Percentiles rank a stretch among this genome's conserved stretches.
Conservation (phyloP, 1,284 basidiomycete genomes). For the Xerocomus cyaneibrunnescens region DNA sequence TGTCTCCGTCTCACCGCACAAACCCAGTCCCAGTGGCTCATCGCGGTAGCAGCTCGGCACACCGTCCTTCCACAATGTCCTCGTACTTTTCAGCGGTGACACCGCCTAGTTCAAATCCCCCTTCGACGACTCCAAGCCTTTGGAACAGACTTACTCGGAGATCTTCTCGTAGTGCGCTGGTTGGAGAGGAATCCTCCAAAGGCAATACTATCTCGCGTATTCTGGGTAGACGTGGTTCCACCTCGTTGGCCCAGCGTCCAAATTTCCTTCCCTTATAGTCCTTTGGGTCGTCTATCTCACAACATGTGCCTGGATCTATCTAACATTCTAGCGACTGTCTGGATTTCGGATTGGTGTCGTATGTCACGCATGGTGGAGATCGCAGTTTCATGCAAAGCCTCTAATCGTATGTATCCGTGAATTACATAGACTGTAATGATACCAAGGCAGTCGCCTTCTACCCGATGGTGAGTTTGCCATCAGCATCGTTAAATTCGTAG, state of each 20-base stretch:
- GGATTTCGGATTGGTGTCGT: neutral
- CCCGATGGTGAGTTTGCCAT: constrained; percentile 90
- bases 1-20: neutral
- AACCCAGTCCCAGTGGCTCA: constrained; percentile 11
- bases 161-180: constrained; percentile 17
- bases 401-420: constrained; percentile 26
- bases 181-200: constrained; percentile 16
- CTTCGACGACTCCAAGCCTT: constrained; percentile 17
- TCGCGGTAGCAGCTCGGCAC: neutral
- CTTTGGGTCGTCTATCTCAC: neutral
- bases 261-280: constrained; percentile 1
- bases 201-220: constrained; percentile 23
- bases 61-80: constrained; percentile 7
- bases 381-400: constrained; percentile 13
- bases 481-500: constrained; percentile 86
- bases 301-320: neutral
- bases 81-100: neutral
- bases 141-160: constrained; percentile 26
- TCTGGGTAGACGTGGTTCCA: constrained; percentile 14
- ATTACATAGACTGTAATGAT: constrained; percentile 23
- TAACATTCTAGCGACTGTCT: neutral
- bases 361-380: neutral
- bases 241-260: constrained; percentile 8
- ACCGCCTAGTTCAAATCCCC: constrained; percentile 5
- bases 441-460: constrained; percentile 41